These are phyloP conservation scores for Exophiala xenobiotica DNA, from an alignment of 2,329 filamentous ascomycete species.

Conservation along the genomic window DNA sequence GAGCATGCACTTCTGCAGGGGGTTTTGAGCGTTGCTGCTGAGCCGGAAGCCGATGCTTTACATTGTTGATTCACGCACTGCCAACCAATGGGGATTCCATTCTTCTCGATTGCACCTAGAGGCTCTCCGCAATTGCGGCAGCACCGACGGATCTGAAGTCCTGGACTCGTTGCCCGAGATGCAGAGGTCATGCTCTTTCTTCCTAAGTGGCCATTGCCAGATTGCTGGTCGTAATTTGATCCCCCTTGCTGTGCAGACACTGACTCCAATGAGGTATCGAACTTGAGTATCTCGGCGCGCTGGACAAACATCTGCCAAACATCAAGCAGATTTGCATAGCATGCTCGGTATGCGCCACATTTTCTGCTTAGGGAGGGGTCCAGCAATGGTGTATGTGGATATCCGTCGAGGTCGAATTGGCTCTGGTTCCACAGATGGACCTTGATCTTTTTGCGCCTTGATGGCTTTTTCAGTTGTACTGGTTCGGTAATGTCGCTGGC, in stretches of 20 bases:
- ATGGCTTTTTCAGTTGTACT: slow-evolving; percentile 26
- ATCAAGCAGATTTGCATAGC: slow-evolving; percentile 60
- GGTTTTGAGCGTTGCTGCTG: slow-evolving; percentile 16
- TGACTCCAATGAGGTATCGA: slow-evolving; percentile 39
- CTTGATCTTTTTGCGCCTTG: slow-evolving; percentile 41
- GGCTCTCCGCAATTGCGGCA: slow-evolving; percentile 42
- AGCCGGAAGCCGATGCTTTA: slow-evolving; percentile 27
- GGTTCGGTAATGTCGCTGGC: slow-evolving; percentile 32
- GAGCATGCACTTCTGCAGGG: slow-evolving; percentile 39
- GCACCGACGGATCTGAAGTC: slow-evolving; percentile 44
- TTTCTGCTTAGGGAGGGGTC: slow-evolving; percentile 49
- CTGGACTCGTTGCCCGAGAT: slow-evolving; percentile 26
- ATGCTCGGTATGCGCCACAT: slow-evolving; percentile 54
- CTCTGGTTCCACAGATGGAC: slow-evolving; percentile 57
- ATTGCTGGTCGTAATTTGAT: background rate
- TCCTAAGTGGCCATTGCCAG: background rate
- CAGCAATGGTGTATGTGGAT: slow-evolving; percentile 49
- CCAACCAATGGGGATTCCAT: slow-evolving; percentile 30
- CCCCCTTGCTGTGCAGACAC: background rate
- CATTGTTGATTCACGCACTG: slow-evolving; percentile 35
- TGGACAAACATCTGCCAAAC: slow-evolving; percentile 57
- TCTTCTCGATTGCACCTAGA: slow-evolving; percentile 29
- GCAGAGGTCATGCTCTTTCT: slow-evolving; percentile 10
- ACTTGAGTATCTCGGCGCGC: slow-evolving; percentile 59
- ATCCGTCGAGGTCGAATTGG: slow-evolving; percentile 50